phyloP scores from a whole-genome alignment of 1,139 yeast species.

The Lodderomyces elongisporus region DNA sequence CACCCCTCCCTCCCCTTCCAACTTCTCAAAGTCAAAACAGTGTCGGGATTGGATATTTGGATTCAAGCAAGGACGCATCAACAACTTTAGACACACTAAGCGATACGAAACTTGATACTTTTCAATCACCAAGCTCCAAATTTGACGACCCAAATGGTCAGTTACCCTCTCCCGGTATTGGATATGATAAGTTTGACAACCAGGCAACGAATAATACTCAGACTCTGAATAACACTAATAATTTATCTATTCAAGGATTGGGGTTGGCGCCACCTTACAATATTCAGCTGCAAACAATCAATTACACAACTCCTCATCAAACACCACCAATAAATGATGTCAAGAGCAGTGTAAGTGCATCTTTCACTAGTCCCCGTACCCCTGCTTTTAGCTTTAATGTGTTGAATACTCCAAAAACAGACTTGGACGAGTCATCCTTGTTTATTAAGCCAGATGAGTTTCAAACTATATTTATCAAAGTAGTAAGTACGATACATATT shows the following conservation, averaged over 20 bases:
- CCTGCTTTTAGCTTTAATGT: conserved; percentile 22
- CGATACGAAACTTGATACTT: conserved; percentile 5
- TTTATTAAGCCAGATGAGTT: conserved; percentile 67
- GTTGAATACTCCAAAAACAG: conserved; percentile 21
- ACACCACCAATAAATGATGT: conserved; percentile 8
- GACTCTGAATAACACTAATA: neutral
- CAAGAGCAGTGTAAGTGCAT: conserved; percentile 3
- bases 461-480: conserved; percentile 53
- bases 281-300: conserved; percentile 1
- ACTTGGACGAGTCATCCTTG: conserved; percentile 28
- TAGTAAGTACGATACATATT: conserved; percentile 53
- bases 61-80: conserved; percentile 12
- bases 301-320: conserved; percentile 6
- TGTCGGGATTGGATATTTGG: conserved; percentile 7
- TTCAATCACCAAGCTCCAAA: conserved; percentile 2
- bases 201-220: neutral
- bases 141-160: neutral
- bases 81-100: conserved; percentile 19
- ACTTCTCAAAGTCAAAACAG: neutral
- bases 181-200: no score
- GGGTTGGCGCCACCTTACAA: conserved; percentile 7
- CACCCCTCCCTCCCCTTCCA: conserved; percentile 1
- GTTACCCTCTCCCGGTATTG: neutral
- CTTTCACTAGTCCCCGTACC: conserved; percentile 11
- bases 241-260: neutral